phyloP scores from a whole-genome alignment of 2,329 filamentous ascomycete species.

The Phyllosticta capitalensis region DNA sequence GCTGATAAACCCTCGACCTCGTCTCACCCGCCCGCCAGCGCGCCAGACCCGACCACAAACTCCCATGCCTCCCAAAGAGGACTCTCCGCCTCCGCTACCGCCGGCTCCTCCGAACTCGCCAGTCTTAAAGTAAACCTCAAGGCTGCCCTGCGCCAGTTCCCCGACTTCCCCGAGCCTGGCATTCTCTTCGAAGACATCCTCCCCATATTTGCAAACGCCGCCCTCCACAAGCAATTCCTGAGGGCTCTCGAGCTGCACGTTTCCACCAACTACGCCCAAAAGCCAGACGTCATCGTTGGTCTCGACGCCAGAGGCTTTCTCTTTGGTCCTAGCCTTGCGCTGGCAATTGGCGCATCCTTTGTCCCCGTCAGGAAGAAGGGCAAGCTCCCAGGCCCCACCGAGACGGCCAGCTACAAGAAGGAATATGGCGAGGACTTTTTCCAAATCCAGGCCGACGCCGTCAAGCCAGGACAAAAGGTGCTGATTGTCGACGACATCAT shows the following conservation, averaged over 20 bases:
- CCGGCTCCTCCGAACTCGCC: slow-evolving; percentile 46
- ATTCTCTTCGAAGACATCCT: slow-evolving; percentile 98
- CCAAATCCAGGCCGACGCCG: slow-evolving; percentile 83
- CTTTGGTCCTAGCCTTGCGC: slow-evolving; percentile 81
- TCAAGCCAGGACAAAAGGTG: slow-evolving; percentile 80
- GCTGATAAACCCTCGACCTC: slow-evolving; percentile 18
- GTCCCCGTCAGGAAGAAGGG: slow-evolving; percentile 91
- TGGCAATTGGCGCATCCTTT: slow-evolving; percentile 74
- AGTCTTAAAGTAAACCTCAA: slow-evolving; percentile 60
- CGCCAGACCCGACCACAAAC: slow-evolving; percentile 26
- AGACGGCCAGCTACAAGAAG: slow-evolving; percentile 81
- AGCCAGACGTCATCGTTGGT: slow-evolving; percentile 84
- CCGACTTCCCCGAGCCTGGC: slow-evolving; percentile 84
- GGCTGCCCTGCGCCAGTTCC: slow-evolving; percentile 69
- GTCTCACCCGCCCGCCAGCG: slow-evolving; percentile 22
- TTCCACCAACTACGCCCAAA: slow-evolving; percentile 50
- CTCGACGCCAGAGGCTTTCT: slow-evolving; percentile 92
- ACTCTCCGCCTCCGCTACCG: slow-evolving; percentile 39
- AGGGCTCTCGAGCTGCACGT: slow-evolving; percentile 80
- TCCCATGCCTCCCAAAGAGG: slow-evolving; percentile 38
- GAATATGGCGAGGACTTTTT: slow-evolving; percentile 95
- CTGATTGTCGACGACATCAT: slow-evolving; percentile 97
- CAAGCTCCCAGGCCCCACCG: slow-evolving; percentile 84
- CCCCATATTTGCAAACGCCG: slow-evolving; percentile 77
- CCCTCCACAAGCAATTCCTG: slow-evolving; percentile 66